Evolutionary conservation across 2,329 filamentous ascomycete genomes (phyloP), one percentile per base, ranked within the genome.

Genomic region (Polychaeton citri): DNA sequence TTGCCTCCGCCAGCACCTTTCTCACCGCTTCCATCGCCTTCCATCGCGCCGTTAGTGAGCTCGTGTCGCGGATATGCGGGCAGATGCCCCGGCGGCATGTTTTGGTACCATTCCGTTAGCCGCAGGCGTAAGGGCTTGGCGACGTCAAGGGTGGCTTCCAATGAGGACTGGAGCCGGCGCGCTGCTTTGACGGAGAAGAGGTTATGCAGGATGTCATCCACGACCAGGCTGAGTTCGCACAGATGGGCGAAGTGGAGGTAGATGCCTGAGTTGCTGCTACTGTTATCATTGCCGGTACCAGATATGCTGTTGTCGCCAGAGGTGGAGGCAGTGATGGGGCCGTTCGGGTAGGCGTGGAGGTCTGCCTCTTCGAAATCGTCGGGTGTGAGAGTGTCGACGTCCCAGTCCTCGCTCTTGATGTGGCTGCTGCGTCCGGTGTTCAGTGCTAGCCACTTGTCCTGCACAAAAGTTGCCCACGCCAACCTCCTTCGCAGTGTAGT

Each of bases 391-490:
- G 56, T 49, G 19, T 59, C 57, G 2, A 76, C 64, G 17, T 66
- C 66, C 74, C 74, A 78, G 45, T 75, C 71, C 6, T 60, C 61
- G 3, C 61, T 54, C 4, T 60, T 60, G 17, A 76, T 69, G 35
- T 74, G 66, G 17, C 67, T 69, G 8, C 71, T 72, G 18, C 72
- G 61, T 6, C 74, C 73, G 43, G 73, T 68, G 19, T 72, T 66
- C 24, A 74, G 59, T 2, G 69, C 65, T 2, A 69, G 66, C 73
- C 70, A 77, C 46, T 71, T 74, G 43, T 80, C 76, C 48, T 79
- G 75, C 63, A 77, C 74, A 42, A 69, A 79, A 0, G 78, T 53
- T 2, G 69, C 74, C 76, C 76, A 81, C 0, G 71, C 74, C 0
- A 80, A 56, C 10, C 76, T 60, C 46, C 72, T 71, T 10, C 76